A percentile compares a stretch with the other conserved stretches of the same genome.
phyloP scores from a whole-genome alignment of 2,329 filamentous ascomycete species.

The Aspergillus floridensis region DNA sequence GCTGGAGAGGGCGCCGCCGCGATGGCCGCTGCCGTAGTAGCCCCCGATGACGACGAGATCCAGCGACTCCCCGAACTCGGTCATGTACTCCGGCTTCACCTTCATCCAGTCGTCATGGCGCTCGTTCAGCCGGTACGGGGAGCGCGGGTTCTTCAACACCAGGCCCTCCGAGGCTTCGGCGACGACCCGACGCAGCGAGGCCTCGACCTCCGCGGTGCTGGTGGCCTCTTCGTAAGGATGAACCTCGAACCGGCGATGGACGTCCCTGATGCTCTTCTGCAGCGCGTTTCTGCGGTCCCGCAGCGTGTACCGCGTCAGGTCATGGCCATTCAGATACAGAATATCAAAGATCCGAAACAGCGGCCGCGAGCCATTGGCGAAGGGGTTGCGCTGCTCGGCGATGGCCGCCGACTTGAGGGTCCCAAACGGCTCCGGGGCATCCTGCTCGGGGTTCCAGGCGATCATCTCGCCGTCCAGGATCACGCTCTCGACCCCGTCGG shows the following conservation, averaged over 20 bases:
- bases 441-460: constrained; percentile 85
- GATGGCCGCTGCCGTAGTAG: constrained; percentile 83
- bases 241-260: constrained; percentile 77
- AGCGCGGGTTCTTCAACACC: constrained; percentile 89
- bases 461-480: constrained; percentile 99
- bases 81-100: constrained; percentile 98
- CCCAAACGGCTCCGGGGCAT: constrained; percentile 85
- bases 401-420: constrained; percentile 89
- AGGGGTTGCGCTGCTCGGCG: constrained; percentile 72
- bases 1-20: constrained; percentile 78
- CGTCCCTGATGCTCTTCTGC: constrained; percentile 64
- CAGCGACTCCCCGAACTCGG: constrained; percentile 87
- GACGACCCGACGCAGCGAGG: constrained; percentile 75
- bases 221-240: constrained; percentile 69
- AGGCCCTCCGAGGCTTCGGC: constrained; percentile 85
- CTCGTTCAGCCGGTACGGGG: constrained; percentile 80
- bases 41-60: constrained; percentile 88
- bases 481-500: constrained; percentile 72
- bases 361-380: constrained; percentile 64
- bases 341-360: constrained; percentile 89
- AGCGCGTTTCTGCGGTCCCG: constrained; percentile 76
- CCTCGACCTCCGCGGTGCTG: constrained; percentile 71
- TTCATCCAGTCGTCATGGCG: constrained; percentile 98
- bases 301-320: constrained; percentile 78
- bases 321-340: constrained; percentile 77